Evolutionary conservation across 2,329 filamentous ascomycete species (phyloP).

Genomic region (Clarireedia homoeocarpa): DNA sequence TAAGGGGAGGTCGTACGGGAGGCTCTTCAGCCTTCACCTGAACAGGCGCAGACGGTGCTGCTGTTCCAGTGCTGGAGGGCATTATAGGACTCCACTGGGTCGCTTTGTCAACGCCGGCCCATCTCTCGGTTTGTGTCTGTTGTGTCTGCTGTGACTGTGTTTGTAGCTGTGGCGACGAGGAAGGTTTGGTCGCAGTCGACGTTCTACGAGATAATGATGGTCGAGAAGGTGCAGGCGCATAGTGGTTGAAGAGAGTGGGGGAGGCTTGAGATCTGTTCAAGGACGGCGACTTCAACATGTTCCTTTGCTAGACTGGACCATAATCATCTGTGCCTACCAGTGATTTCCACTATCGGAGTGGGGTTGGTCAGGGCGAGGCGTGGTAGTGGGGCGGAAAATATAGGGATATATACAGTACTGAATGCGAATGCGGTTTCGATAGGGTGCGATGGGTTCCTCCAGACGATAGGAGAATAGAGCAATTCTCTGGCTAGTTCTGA

Average conservation of each 20-base stretch:
- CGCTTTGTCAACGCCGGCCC: conserved; percentile 22
- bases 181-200: conserved; percentile 17
- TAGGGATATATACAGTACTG: background rate
- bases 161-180: conserved; percentile 11
- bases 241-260: conserved; percentile 22
- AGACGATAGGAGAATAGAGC: background rate
- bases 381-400: background rate
- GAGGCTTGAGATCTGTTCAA: conserved; percentile 23
- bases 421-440: background rate
- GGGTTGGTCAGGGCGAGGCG: conserved; percentile 1
- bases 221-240: conserved; percentile 22
- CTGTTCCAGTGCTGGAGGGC: conserved; percentile 15
- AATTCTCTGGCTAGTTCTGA: background rate
- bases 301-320: conserved; percentile 17
- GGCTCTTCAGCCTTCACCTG: conserved; percentile 3
- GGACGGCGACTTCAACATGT: conserved; percentile 26
- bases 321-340: conserved; percentile 11
- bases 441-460: background rate
- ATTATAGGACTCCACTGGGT: conserved; percentile 27
- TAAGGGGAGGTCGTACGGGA: background rate
- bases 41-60: conserved; percentile 4
- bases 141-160: conserved; percentile 6
- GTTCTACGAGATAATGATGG: conserved; percentile 21
- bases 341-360: conserved; percentile 1
- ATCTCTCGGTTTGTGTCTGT: conserved; percentile 14